Evolutionary conservation across 345 rosid species (phyloP), one percentile per base, ranked within the genome.

Genomic region (Durio zibethinus): DNA sequence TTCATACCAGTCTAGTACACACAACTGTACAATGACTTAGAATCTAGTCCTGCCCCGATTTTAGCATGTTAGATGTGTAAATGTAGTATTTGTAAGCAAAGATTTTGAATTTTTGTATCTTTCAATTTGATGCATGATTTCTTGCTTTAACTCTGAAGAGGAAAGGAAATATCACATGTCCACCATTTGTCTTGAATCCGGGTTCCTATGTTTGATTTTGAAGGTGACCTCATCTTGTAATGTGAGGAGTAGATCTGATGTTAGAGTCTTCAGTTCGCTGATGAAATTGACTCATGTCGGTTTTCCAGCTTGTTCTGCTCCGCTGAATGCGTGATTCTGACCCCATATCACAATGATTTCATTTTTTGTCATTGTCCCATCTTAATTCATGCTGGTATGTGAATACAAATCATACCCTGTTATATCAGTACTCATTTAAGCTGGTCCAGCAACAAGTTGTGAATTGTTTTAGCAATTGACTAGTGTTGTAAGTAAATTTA

Each of bases 1-100:
- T 48, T 16, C 52, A 60, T 66, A 77, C 35, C 71, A 52, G 23
- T 31, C 38, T 59, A 73, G 64, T 75, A 43, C 29, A 47, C 29
- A 2, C 15, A 18, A 1, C 38, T 35, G 16, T 29, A 69, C 57
- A 18, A 47, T 21, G 47, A 29, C 57, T 61, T 29, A 43, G 43
- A 43, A 35, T 63, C 11, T 0, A n/a, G 45, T 18, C 20, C 56
- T 53, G 0, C 20, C 56, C 54, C 12, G 72, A 27, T 54, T 54
- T 53, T 4, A 5, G 65, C 53, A 15, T 52, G 5, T 48, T 75
- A 25, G 38, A 74, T 21, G 77, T 45, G 71, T 27, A 75, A 62
- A 75, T 29, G 33, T 18, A 15, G 21, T 20, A 29, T 10, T 20
- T 31, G 9, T 33, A 45, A 12, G 0, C 45, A 36, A 68, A 31